Evolutionary conservation across 139 green algal genomes (phyloP), one percentile per base, ranked within the genome.

Genomic region (Tetradesmus obliquus): DNA sequence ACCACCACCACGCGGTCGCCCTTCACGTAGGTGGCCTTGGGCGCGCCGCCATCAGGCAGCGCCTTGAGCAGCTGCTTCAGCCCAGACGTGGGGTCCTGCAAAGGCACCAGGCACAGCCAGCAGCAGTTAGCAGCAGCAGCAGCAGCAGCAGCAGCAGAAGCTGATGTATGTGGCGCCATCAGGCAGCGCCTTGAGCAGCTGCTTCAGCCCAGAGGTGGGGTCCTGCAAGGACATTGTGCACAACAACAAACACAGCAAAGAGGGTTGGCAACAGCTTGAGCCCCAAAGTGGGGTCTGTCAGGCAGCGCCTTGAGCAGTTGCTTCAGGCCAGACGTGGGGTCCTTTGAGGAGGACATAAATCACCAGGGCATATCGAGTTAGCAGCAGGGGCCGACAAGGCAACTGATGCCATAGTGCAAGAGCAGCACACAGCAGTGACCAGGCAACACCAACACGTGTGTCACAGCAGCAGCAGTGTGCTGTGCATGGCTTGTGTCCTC

Each of bases 1-100:
- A 95, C 79, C 32, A 98, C 95, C 62, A 94, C 72, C 15, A 98
- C 96, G 55, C 86, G 82, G 89, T 97, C 95, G 51, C 94, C 96
- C 80, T 88, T 88, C 10, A 86, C 90, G 58, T 80, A 92, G 3
- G 74, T 89, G 13, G 83, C 90, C 45, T 74, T 76, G 20, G 80
- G 83, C 9, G 90, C 90, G 19, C 62, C 83, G 10, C 66, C 90
- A 54, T 92, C 90, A 12, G 91, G 89, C 85, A 93, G 69, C 45
- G 86, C 79, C 53, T 93, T 87, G 5, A 86, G 51, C 17, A 89
- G 60, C 55, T 84, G 17, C 32, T 66, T 45, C 12, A 91, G 85
- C 55, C 76, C 24, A 1, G 86, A 58, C 2, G 86, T 90, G 17
- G 86, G 86, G 55, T 90, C 86, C 86, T 90, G 86, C 71, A 45